A percentile compares a stretch with the other conserved stretches of the same genome.
phyloP scores from a whole-genome alignment of 164 flowering plant species.

The Vitis amurensis region DNA sequence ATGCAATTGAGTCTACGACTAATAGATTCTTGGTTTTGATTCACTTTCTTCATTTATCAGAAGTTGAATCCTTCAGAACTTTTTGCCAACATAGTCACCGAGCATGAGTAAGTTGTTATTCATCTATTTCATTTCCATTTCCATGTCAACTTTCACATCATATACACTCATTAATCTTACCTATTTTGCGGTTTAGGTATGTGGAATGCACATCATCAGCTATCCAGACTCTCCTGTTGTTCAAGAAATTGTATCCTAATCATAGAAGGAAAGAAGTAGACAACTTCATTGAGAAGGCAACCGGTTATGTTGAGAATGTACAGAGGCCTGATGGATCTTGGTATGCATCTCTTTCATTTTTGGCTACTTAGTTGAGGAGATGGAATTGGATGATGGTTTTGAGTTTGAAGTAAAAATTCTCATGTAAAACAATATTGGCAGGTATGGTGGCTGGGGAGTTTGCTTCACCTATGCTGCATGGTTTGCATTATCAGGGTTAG shows the following conservation, averaged over 20 bases:
- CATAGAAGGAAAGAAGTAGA: slow-evolving; percentile 45
- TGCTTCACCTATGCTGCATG: slow-evolving; percentile 52
- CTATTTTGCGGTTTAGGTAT: slow-evolving; percentile 8
- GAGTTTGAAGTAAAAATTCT: background rate
- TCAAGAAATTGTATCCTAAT: slow-evolving; percentile 41
- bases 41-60: slow-evolving; percentile 6
- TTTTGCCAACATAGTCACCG: slow-evolving; percentile 33
- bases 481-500: slow-evolving; percentile 44
- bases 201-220: slow-evolving; percentile 44
- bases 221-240: slow-evolving; percentile 30
- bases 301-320: slow-evolving; percentile 25
- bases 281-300: slow-evolving; percentile 29
- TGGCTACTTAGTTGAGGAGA: no score
- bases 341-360: slow-evolving; percentile 10
- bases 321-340: slow-evolving; percentile 55
- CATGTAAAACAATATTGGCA: background rate
- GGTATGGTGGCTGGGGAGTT: slow-evolving; percentile 62
- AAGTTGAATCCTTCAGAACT: slow-evolving; percentile 41
- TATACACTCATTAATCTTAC: no score
- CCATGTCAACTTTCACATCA: background rate
- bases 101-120: slow-evolving; percentile 23
- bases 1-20: no score
- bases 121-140: no score
- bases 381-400: no score
- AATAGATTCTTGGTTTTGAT: no score